Evolutionary conservation across 352 stramenopile genomes (phyloP), one percentile per base, ranked within the genome.

Genomic region (Pythium myriotylum): DNA sequence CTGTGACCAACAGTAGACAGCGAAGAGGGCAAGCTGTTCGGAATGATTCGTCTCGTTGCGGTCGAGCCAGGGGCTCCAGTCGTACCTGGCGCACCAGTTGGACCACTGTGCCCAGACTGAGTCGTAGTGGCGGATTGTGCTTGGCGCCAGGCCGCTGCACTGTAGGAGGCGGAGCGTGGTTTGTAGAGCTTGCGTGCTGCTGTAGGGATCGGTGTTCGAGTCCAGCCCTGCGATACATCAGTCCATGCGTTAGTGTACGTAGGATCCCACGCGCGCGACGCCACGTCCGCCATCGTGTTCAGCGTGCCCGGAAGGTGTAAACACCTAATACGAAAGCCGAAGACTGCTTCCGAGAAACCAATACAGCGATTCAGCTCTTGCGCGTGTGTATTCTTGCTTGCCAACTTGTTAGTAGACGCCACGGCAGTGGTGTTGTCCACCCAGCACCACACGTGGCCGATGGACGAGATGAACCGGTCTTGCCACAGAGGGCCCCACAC

Each of bases 351-450:
- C 29, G 29, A 5, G 29, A 35, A 35, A 5, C 29, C 29, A 35
- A 35, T 35, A 10, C 29, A 10, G 5, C 29, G 29, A 10, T 35
- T 35, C 5, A 35, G 29, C 29, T 35, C 29, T 35, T 35, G 29
- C 29, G 29, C 66, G 2, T 46, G 37, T 0, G 9, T 0, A 32
- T 71, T 70, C 0, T 33, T 22, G 1, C 54, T 50, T 19, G 52
- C 29, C 1, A 71, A 13, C 10, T 20, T 40, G 16, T 68, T 78
- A 29, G 45, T 57, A 55, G 59, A 72, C 0, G 32, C n/a, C 0
- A 75, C 66, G 0, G 62, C 67, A 0, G 52, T 45, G 0, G 27
- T 39, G 40, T 78, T 78, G 40, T 78, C 63, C n/a, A 59, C 71
- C 57, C 62, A 72, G 19, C 58, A 70, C 13, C 59, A 61, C 2